Percentiles rank a stretch among this genome's conserved stretches.
Evolutionary conservation across 2,329 filamentous ascomycete species (phyloP).

Genomic region (Cryphonectria naterciae): DNA sequence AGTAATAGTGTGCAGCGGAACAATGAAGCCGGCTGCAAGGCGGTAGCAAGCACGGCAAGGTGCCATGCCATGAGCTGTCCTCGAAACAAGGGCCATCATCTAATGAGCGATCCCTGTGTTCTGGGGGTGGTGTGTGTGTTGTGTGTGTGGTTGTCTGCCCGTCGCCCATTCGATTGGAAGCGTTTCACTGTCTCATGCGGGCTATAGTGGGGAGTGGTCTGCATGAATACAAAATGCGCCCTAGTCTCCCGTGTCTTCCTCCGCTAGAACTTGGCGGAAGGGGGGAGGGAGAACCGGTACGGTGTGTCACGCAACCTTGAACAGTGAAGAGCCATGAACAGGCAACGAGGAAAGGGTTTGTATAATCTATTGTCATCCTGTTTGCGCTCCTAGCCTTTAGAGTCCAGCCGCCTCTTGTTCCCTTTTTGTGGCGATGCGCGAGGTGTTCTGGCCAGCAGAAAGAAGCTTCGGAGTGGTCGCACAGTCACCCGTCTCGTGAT

Average conservation of each 20-base stretch:
- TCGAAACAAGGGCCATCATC: neutral
- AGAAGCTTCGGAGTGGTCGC: slow-evolving; percentile 22
- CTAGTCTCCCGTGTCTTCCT: slow-evolving; percentile 24
- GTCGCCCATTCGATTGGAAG: slow-evolving; percentile 10
- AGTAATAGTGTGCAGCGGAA: slow-evolving; percentile 19
- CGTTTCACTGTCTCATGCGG: neutral
- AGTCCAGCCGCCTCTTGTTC: neutral
- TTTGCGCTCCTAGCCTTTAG: neutral
- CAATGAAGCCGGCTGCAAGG: neutral
- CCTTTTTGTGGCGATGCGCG: slow-evolving; percentile 8
- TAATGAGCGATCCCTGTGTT: neutral
- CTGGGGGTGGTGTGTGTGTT: neutral
- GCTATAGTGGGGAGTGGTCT: slow-evolving; percentile 1
- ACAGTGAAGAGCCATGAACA: neutral
- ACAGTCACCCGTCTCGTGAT: slow-evolving; percentile 18
- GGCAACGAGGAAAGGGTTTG: neutral
- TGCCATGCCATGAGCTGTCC: slow-evolving; percentile 2
- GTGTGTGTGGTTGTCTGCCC: slow-evolving; percentile 7
- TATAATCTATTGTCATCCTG: neutral
- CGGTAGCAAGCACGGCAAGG: neutral
- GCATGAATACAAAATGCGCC: slow-evolving; percentile 20
- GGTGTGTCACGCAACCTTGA: slow-evolving; percentile 14
- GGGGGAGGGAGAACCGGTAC: neutral
- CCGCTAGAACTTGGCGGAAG: neutral
- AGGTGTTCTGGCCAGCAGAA: slow-evolving; percentile 8